Base-by-base conservation (phyloP, 2,329 filamentous ascomycete species). In the Diaporthe ampelina region DNA sequence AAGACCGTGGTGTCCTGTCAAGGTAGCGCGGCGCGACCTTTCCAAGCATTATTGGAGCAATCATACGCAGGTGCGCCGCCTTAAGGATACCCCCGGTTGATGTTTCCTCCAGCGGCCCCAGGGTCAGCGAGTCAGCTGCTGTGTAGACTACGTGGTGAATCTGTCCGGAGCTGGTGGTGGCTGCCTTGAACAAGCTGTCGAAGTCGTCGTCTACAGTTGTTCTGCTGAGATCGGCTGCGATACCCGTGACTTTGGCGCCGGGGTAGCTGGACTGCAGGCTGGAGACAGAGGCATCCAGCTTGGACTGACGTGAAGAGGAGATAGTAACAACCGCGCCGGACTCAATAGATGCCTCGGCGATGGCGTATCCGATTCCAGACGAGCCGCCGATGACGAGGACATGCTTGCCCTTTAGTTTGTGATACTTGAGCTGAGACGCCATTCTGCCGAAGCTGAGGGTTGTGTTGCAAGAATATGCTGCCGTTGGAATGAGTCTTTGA, bases 381-480 rank as follows among this genome's bases (percentile, higher is more conserved):
- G 89, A 89, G 58, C 91, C 92, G 58, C 92, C 92, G 63, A 93
- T 85, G 78, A 94, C 82, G 48, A 94, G 87, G 77, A 92, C 81
- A 75, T 81, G 82, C 48, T 79, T 79, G 76, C 77, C 77, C 43
- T 81, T 78, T 32, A 84, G 79, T 76, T 84, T 84, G 73, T 68
- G 70, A 77, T 81, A 81, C 57, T 72, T 72, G 35, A 61, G 56
- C 72, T 79, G 81, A 73, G 77, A 76, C 5, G 79, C 52, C 75
- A 80, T 81, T 1, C 35, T 37, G 26, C 24, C 17, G 11, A 26
- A 19, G 7, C 1, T 26, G 9, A 24, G 2, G 10, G 7, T 24
- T 37, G 4, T 52, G n/a, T 26, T 67, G 8, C 29, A 8, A 37
- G 15, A 52, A 3, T 37, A 11, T 37, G 45, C 19, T 48, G 3